Evolutionary conservation across 371 early-diverging fungal species (phyloP), one percentile per base, ranked within the genome.

Genomic region (Haplosporangium sp.): DNA sequence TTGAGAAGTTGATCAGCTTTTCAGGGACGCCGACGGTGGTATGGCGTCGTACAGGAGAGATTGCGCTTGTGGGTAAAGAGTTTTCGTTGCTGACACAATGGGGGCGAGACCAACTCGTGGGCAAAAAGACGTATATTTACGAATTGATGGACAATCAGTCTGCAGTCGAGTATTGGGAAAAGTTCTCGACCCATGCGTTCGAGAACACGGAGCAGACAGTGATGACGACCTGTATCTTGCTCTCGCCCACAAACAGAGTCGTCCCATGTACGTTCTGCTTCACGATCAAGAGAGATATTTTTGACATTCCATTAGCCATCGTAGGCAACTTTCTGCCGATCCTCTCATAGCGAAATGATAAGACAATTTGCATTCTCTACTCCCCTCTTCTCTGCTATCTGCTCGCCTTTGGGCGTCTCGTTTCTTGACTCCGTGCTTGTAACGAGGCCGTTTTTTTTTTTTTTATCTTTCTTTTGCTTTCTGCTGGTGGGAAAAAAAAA

Each of bases 1-100:
- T 91, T 64, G 96, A 95, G 64, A 95, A 95, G 67, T 83, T 95
- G 41, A 93, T 95, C 54, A 87, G 90, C 14, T 93, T 91, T 55
- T 92, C 94, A 12, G 96, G 96, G 36, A 95, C 96, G n/a, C 96
- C 96, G 6, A 95, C 95, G 1, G 95, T 94, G 4, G 92, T 96
- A 29, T 96, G 96, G 96, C 88, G 96, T 50, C 87, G 95, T 14
- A 93, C 95, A 5, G 96, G 96, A 42, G 95, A 95, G 75, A 91
- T 96, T 14, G 92, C 91, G 6, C 73, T 95, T 46, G 95, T 95
- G 5, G 95, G 96, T 59, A 95, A 95, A 73, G 96, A 95, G 73
- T 96, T 96, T 79, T 90, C 91, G 11, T 82, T 95, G 36, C 75
- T 96, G 76, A 95, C 95, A 1, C 89, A 90, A 65, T 95, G 96